A percentile compares a stretch with the other conserved stretches of the same genome.
Evolutionary conservation across 345 rosid species (phyloP).

Genomic region (Euphorbia peplus): DNA sequence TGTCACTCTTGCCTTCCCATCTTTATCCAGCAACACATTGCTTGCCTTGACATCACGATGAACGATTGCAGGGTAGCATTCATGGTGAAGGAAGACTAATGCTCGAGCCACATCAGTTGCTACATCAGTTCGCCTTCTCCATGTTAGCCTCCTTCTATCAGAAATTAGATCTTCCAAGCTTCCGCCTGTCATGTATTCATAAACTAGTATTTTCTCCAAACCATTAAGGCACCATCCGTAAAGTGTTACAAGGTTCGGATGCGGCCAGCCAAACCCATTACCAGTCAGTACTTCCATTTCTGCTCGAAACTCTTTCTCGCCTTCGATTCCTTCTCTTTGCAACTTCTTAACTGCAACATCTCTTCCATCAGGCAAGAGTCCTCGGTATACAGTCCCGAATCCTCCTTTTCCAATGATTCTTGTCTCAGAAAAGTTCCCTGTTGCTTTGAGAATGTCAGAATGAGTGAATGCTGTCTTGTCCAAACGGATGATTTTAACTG

Average conservation of each 20-base stretch:
- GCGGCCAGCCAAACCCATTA: conserved; percentile 81
- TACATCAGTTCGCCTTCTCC: conserved; percentile 55
- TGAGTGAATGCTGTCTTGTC: conserved; percentile 79
- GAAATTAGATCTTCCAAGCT: conserved; percentile 76
- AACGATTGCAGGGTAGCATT: conserved; percentile 80
- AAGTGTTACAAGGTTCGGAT: conserved; percentile 82
- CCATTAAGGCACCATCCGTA: conserved; percentile 90
- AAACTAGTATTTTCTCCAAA: conserved; percentile 71
- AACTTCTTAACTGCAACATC: conserved; percentile 90
- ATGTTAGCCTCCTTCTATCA: conserved; percentile 53
- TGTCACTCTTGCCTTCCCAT: conserved; percentile 73
- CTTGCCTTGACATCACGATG: conserved; percentile 97
- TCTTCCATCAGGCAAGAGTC: conserved; percentile 74
- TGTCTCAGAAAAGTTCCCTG: conserved; percentile 62
- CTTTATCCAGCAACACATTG: conserved; percentile 69
- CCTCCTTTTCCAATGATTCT: conserved; percentile 89
- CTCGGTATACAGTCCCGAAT: conserved; percentile 76
- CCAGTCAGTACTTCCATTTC: conserved; percentile 93
- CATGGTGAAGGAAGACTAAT: conserved; percentile 79
- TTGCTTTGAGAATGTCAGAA: conserved; percentile 77
- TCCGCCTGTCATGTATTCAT: conserved; percentile 89
- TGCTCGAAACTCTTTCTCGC: conserved; percentile 79
- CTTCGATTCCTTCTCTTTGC: conserved; percentile 77
- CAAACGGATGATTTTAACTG: conserved; percentile 66
- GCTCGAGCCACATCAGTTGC: conserved; percentile 76